Conservation (phyloP, 352 stramenopile species). For the Phytophthora ohioensis region DNA sequence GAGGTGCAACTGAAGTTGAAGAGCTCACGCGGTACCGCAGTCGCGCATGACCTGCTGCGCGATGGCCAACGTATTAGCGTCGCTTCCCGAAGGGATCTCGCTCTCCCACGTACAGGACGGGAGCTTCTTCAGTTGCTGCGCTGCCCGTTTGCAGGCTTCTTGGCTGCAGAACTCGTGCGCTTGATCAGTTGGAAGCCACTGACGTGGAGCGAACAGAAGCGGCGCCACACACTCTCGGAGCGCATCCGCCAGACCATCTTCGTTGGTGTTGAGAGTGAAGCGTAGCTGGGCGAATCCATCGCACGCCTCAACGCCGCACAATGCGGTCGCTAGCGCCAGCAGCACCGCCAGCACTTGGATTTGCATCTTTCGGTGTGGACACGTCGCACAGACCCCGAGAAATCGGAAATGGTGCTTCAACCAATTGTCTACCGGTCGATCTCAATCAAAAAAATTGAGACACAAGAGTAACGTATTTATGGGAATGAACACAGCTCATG, state of each 20-base stretch:
- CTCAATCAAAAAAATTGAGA: not conserved
- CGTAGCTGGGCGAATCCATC: conserved; percentile 38
- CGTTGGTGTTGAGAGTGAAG: conserved; percentile 25
- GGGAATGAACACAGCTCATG: not conserved
- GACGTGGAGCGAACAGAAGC: conserved; percentile 47
- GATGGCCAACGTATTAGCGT: conserved; percentile 47
- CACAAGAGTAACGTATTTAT: not conserved
- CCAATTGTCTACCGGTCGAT: not conserved
- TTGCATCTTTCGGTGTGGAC: conserved; percentile 19
- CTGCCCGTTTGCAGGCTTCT: conserved; percentile 37
- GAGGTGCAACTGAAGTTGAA: conserved; percentile 20
- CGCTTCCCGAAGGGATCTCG: conserved; percentile 38
- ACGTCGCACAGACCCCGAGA: conserved; percentile 3
- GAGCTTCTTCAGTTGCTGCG: conserved; percentile 41
- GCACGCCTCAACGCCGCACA: conserved; percentile 14
- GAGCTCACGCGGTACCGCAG: conserved; percentile 34
- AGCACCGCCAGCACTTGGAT: conserved; percentile 16
- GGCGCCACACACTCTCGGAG: conserved; percentile 35
- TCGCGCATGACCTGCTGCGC: conserved; percentile 58
- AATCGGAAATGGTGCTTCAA: conserved; percentile 23
- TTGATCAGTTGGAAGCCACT: conserved; percentile 43
- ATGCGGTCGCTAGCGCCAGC: not conserved
- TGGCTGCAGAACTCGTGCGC: conserved; percentile 53
- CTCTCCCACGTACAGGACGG: conserved; percentile 53
- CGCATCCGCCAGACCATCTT: conserved; percentile 22